Evolutionary conservation across 805 yeast species (phyloP).

Genomic region (Kodamaea laetipori): DNA sequence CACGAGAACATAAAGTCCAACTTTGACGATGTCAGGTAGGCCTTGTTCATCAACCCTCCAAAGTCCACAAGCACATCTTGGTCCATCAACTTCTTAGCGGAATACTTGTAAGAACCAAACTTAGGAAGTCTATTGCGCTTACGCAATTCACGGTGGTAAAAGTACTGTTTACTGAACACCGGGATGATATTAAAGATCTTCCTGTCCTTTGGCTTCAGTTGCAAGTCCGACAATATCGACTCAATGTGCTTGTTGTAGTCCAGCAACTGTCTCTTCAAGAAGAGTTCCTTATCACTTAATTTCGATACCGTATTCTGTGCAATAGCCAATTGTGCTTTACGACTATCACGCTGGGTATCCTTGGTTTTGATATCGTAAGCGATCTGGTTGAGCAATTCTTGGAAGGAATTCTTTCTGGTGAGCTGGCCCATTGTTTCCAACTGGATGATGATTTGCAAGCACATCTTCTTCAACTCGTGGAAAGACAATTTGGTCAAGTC

Average conservation of each 20-base stretch:
- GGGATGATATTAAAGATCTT: conserved; percentile 51
- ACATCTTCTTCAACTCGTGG: conserved; percentile 73
- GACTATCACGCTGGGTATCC: conserved; percentile 43
- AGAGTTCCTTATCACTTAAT: conserved; percentile 46
- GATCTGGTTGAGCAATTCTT: conserved; percentile 76
- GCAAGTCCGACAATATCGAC: conserved; percentile 43
- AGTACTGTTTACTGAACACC: conserved; percentile 71
- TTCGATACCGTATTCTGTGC: conserved; percentile 47
- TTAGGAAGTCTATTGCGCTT: conserved; percentile 66
- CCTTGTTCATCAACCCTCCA: conserved; percentile 48
- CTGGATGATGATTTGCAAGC: conserved; percentile 74
- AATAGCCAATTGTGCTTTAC: conserved; percentile 44
- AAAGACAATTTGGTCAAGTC: conserved; percentile 54
- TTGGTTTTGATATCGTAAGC: conserved; percentile 72
- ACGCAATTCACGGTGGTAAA: conserved; percentile 70
- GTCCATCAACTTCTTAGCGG: conserved; percentile 73
- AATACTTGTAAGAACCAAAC: conserved; percentile 77
- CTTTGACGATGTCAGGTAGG: conserved; percentile 56
- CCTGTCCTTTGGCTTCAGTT: conserved; percentile 47
- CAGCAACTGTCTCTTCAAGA: conserved; percentile 44
- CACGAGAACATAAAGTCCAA: conserved; percentile 75
- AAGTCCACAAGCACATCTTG: conserved; percentile 65
- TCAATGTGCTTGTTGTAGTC: conserved; percentile 54
- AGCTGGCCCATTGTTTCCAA: conserved; percentile 69
- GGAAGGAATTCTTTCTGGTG: conserved; percentile 70